Base-by-base conservation (phyloP, 371 early-diverging fungal species). In the Funneliformis caledonium region DNA sequence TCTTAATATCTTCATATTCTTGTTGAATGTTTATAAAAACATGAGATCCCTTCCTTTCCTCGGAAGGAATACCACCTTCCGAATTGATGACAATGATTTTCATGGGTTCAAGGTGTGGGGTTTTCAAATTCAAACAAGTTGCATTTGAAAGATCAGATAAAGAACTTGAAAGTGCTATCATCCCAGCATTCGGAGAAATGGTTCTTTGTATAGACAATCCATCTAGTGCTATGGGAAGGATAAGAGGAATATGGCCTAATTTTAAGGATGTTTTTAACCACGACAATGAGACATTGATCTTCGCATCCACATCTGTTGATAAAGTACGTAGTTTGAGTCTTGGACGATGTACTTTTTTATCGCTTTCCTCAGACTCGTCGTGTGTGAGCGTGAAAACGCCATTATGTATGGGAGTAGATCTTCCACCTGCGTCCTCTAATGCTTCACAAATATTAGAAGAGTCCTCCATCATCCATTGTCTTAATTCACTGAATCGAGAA, bases 371-470 rank as follows among this genome's bases (percentile, higher is more conserved):
- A 50, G 26, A 60, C 14, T 45, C 59, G 5, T 75, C 76, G 56
- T 81, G 79, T 37, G 62, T 67, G 14, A 80, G 81, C 31, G 80
- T 81, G 82, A 92, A 91, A 47, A 92, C 83, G 72, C 88, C 89
- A 47, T 84, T 86, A 76, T 86, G 89, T 26, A 95, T 80, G 3
- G 94, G 88, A 47, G 92, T 87, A 4, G 94, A 93, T n/a, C 90
- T 85, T 16, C 94, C 95, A 12, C 95, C 95, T n/a, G 89, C 91
- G 10, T 82, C 83, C 61, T 96, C 95, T 72, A 97, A 91, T 5
- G 90, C 89, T 72, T 95, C 93, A 0, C 91, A 91, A 14, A 96
- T 80, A 7, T 87, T 86, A 82, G 89, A 87, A 72, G 88, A 87
- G 52, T 94, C 93, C 16, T 86, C 80, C 12, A 91, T 81, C 88